These are phyloP conservation scores for Scopulariopsis brevicaulis DNA, from an alignment of 2,329 filamentous ascomycete genomes.

Conservation along the genomic window DNA sequence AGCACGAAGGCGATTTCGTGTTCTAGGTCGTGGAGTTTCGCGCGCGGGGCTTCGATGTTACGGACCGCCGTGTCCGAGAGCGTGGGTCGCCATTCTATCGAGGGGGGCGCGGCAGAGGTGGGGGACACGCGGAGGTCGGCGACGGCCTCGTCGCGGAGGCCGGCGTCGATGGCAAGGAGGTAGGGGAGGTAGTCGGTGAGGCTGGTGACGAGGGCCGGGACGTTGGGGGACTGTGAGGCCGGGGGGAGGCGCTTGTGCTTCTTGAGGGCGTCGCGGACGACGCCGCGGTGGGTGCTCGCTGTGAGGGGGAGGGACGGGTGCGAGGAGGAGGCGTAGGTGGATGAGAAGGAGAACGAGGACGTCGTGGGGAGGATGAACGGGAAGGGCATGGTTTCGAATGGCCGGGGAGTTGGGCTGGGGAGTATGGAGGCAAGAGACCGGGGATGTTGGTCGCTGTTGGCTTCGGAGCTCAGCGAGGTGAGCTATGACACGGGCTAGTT, in stretches of 20 bases:
- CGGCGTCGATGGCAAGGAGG: slow-evolving; percentile 64
- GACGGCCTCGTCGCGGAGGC: slow-evolving; percentile 44
- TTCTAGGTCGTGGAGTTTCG: slow-evolving; percentile 62
- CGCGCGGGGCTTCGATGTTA: slow-evolving; percentile 51
- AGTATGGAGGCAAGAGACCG: background rate
- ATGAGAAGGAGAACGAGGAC: slow-evolving; percentile 71
- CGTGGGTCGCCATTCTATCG: slow-evolving; percentile 77
- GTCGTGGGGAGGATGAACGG: slow-evolving; percentile 84
- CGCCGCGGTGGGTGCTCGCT: slow-evolving; percentile 72
- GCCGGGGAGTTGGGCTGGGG: background rate
- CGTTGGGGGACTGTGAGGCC: slow-evolving; percentile 55
- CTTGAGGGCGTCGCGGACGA: slow-evolving; percentile 76
- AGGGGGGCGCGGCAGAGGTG: slow-evolving; percentile 24
- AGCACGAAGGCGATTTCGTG: slow-evolving; percentile 76
- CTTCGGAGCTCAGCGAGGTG: background rate
- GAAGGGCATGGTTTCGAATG: slow-evolving; percentile 62
- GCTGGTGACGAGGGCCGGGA: slow-evolving; percentile 57
- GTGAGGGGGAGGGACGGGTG: slow-evolving; percentile 81
- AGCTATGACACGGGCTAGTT: background rate
- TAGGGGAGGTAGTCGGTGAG: slow-evolving; percentile 76
- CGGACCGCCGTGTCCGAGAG: slow-evolving; percentile 50
- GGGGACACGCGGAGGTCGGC: slow-evolving; percentile 5
- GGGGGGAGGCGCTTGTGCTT: slow-evolving; percentile 77
- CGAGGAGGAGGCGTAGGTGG: slow-evolving; percentile 64
- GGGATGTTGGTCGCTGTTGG: background rate